phyloP scores from a whole-genome alignment of 2,329 filamentous ascomycete genomes.

The Didymella keratinophila region DNA sequence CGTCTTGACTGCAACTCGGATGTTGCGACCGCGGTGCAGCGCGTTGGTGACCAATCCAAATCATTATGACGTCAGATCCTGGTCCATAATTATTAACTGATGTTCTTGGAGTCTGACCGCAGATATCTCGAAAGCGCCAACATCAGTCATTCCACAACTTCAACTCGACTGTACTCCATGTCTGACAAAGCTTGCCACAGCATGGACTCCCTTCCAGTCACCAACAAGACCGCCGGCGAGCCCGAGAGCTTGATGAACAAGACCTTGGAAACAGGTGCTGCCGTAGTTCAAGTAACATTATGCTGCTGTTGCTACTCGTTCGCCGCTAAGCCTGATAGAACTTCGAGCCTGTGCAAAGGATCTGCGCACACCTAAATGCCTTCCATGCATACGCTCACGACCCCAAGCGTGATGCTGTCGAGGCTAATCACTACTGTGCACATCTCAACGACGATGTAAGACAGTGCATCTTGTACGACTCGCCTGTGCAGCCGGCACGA shows the following conservation, averaged over 20 bases:
- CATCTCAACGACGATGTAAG: conserved; percentile 80
- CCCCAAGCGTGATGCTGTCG: conserved; percentile 68
- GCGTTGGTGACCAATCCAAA: conserved; percentile 1
- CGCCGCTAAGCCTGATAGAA: conserved; percentile 53
- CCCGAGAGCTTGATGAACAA: conserved; percentile 64
- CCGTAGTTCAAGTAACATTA: conserved; percentile 61
- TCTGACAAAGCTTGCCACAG: conserved; percentile 12
- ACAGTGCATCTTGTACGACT: conserved; percentile 87
- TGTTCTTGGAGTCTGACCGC: neutral
- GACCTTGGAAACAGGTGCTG: conserved; percentile 68
- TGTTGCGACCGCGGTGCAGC: neutral
- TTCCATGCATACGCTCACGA: conserved; percentile 84
- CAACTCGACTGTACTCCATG: neutral
- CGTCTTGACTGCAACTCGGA: too few species aligned
- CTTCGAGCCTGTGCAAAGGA: conserved; percentile 74
- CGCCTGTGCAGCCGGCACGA: conserved; percentile 68
- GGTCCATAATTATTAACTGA: conserved; percentile 5
- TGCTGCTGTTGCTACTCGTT: neutral
- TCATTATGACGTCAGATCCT: conserved; percentile 25
- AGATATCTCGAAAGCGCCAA: neutral
- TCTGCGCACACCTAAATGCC: conserved; percentile 87
- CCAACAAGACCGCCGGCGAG: conserved; percentile 58
- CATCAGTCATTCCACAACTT: neutral
- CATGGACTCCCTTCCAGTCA: conserved; percentile 50
- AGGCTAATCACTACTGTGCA: conserved; percentile 85